Percentiles rank a stretch among this genome's conserved stretches.
phyloP scores from a whole-genome alignment of 1,139 yeast species.

The Candida tropicalis region DNA sequence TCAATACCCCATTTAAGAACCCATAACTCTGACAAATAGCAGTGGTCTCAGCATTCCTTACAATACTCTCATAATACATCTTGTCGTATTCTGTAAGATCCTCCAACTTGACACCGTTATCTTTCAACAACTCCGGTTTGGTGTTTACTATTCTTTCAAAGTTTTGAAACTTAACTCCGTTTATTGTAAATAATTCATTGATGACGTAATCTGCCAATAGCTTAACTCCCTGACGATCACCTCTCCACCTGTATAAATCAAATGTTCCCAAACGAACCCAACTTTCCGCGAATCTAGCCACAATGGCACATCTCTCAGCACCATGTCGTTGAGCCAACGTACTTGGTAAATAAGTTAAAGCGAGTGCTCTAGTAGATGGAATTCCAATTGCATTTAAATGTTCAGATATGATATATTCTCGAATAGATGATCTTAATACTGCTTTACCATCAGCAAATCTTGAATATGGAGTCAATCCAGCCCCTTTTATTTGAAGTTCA shows the following conservation, averaged over 20 bases:
- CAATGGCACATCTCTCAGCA: conserved; percentile 83
- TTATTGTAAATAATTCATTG: conserved; percentile 56
- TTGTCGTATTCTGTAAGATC: conserved; percentile 67
- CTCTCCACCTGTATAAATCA: conserved; percentile 77
- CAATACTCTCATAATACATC: conserved; percentile 69
- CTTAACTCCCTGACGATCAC: conserved; percentile 64
- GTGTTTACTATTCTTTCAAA: conserved; percentile 22
- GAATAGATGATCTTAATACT: conserved; percentile 78
- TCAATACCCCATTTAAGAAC: conserved; percentile 88
- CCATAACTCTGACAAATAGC: conserved; percentile 94
- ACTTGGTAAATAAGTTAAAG: conserved; percentile 70
- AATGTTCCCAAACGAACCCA: conserved; percentile 94
- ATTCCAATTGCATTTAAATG: conserved; percentile 79
- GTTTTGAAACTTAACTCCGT: conserved; percentile 37
- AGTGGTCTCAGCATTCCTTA: conserved; percentile 73
- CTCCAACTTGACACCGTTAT: conserved; percentile 23
- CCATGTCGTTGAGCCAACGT: conserved; percentile 74
- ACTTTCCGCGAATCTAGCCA: conserved; percentile 78
- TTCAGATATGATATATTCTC: conserved; percentile 88
- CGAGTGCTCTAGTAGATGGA: conserved; percentile 83
- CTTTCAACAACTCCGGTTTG: conserved; percentile 26
- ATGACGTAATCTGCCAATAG: conserved; percentile 74
- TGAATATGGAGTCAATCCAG: conserved; percentile 89
- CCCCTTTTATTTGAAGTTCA: conserved; percentile 86
- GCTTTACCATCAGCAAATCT: conserved; percentile 98